These are phyloP conservation scores for Isoetes engelmannii DNA, from an alignment of 83 land plant species.

Conservation along the genomic window DNA sequence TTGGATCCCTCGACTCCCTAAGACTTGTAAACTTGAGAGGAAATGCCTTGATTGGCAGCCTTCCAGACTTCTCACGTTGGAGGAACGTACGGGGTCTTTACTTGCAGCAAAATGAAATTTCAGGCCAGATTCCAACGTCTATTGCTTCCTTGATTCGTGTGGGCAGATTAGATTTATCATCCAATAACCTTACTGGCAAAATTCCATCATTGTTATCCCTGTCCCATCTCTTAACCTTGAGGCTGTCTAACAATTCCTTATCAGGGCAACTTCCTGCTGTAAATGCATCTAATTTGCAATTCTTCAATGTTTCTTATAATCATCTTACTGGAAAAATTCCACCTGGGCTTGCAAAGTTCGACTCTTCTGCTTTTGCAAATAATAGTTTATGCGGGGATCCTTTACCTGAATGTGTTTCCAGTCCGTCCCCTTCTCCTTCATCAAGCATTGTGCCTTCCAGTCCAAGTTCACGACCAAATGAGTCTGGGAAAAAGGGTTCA, in stretches of 20 bases:
- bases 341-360: conserved; percentile 37
- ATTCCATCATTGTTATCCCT: conserved; percentile 46
- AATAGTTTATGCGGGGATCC: conserved; percentile 59
- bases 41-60: conserved; percentile 48
- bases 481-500: conserved; percentile 15
- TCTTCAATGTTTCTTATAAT: conserved; percentile 40
- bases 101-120: conserved; percentile 3
- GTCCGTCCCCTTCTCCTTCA: conserved; percentile 24
- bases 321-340: conserved; percentile 53
- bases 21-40: conserved; percentile 59
- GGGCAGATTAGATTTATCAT: conserved; percentile 26
- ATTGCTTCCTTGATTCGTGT: background rate
- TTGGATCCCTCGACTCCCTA: conserved; percentile 37
- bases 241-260: conserved; percentile 51
- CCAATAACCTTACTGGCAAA: conserved; percentile 49
- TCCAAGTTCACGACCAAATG: conserved; percentile 34
- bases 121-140: conserved; percentile 1
- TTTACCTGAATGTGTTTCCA: conserved; percentile 26
- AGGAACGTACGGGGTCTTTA: conserved; percentile 47
- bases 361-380: conserved; percentile 46
- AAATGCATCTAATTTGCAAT: conserved; percentile 40
- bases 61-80: conserved; percentile 64
- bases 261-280: conserved; percentile 48
- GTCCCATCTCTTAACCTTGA: conserved; percentile 50
- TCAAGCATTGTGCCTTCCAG: conserved; percentile 43